These are phyloP conservation scores for Chalciporus chontae DNA, from an alignment of 768 basidiomycete species.

Conservation along the genomic window DNA sequence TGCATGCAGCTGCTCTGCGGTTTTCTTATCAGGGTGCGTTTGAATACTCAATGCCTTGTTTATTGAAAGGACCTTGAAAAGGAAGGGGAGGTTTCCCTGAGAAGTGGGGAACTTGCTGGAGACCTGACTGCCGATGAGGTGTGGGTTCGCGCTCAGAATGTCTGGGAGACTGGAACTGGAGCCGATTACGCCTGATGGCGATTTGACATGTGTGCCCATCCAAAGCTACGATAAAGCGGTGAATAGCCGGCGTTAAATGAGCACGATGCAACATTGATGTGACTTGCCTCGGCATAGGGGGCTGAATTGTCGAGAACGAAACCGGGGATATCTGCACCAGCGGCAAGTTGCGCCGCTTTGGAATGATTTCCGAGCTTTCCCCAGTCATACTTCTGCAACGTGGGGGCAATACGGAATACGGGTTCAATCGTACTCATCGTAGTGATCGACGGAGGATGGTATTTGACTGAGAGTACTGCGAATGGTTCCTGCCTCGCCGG, in stretches of 20 bases:
- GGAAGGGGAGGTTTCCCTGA: conserved; percentile 76
- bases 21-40: conserved; percentile 84
- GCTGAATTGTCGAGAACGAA: conserved; percentile 66
- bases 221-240: conserved; percentile 60
- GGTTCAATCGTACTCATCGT: conserved; percentile 27
- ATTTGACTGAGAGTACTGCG: neutral
- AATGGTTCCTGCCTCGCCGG: no score
- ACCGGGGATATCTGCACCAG: conserved; percentile 53
- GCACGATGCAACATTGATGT: neutral
- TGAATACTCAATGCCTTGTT: conserved; percentile 89
- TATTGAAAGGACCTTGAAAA: conserved; percentile 91
- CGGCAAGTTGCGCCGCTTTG: conserved; percentile 85
- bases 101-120: conserved; percentile 50
- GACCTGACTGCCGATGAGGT: conserved; percentile 63
- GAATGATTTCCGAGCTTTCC: conserved; percentile 78
- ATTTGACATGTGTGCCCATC: conserved; percentile 95
- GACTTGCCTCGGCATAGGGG: conserved; percentile 89
- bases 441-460: neutral
- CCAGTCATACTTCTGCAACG: conserved; percentile 92
- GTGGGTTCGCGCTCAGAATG: conserved; percentile 61
- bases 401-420: conserved; percentile 81
- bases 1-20: conserved; percentile 66
- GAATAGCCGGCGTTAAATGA: neutral
- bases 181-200: conserved; percentile 54
- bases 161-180: conserved; percentile 49